These are phyloP conservation scores for Eutrema salsugineum DNA, from an alignment of 441 rosid species.

Conservation along the genomic window DNA sequence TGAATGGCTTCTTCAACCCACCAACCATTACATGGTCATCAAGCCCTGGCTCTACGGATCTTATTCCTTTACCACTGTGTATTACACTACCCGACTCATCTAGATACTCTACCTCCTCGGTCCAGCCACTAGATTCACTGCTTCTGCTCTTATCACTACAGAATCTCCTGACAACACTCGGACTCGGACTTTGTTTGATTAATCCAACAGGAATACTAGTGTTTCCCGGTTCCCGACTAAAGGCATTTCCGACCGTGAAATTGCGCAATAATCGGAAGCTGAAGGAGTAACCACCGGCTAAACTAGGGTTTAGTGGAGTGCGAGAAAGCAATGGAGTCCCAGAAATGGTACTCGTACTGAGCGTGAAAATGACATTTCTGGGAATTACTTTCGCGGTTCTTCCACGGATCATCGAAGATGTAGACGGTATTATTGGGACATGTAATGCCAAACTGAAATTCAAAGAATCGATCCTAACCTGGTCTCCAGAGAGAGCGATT, in stretches of 20 bases:
- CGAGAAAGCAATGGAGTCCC: slow-evolving; percentile 23
- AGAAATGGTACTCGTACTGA: slow-evolving; percentile 28
- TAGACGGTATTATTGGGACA: slow-evolving; percentile 9
- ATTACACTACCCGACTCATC: slow-evolving; percentile 87
- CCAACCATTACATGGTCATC: slow-evolving; percentile 92
- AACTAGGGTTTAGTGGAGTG: slow-evolving; percentile 9
- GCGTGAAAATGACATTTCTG: slow-evolving; percentile 32
- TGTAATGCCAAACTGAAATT: not conserved
- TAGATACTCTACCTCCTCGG: slow-evolving; percentile 81
- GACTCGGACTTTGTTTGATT: slow-evolving; percentile 5
- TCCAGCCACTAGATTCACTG: slow-evolving; percentile 56
- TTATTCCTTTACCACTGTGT: slow-evolving; percentile 72
- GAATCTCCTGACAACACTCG: slow-evolving; percentile 38
- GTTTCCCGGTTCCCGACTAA: slow-evolving; percentile 18
- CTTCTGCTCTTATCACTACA: slow-evolving; percentile 37
- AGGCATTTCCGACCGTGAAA: slow-evolving; percentile 28
- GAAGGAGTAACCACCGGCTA: not conserved
- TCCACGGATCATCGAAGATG: slow-evolving; percentile 31
- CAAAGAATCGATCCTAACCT: slow-evolving; percentile 24
- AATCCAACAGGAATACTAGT: slow-evolving; percentile 14
- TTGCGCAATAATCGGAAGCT: slow-evolving; percentile 16
- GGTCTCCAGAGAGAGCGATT: not conserved
- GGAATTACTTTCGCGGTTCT: slow-evolving; percentile 24
- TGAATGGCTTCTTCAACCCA: slow-evolving; percentile 68
- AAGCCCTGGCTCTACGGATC: slow-evolving; percentile 80